phyloP scores from a whole-genome alignment of 148 eudicot species.

The Gaultheria prostrata region DNA sequence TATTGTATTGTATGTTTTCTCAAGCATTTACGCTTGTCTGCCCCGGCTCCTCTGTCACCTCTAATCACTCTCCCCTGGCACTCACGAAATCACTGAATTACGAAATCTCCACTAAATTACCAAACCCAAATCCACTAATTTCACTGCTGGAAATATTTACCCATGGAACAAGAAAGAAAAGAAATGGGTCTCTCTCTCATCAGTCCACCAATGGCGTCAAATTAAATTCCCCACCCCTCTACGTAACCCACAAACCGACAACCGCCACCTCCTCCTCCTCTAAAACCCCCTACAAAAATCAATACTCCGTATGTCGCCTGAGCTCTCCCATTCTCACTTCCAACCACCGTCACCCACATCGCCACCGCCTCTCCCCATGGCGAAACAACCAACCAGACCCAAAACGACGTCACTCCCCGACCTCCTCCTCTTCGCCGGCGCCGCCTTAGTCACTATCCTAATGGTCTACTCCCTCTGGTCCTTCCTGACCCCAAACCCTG shows the following conservation, averaged over 20 bases:
- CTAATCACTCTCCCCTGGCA: background rate
- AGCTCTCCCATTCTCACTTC: background rate
- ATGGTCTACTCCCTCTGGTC: slow-evolving; percentile 56
- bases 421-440: slow-evolving; percentile 31
- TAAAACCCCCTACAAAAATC: background rate
- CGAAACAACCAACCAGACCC: slow-evolving; percentile 27
- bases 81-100: slow-evolving; percentile 7
- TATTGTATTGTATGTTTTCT: too few relatives aligned
- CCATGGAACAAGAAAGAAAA: background rate
- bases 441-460: slow-evolving; percentile 41
- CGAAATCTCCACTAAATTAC: background rate
- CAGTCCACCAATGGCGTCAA: background rate
- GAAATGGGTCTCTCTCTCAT: background rate
- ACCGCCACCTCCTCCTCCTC: background rate
- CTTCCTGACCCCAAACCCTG: slow-evolving; percentile 26
- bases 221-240: background rate
- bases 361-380: slow-evolving; percentile 23
- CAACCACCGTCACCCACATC: too few relatives aligned
- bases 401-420: slow-evolving; percentile 43
- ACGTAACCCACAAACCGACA: background rate
- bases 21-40: background rate
- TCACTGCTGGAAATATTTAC: background rate
- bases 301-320: background rate
- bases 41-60: too few relatives aligned
- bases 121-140: background rate